Conservation (phyloP, 2,329 filamentous ascomycete species). For the Xylariaceae sp. region DNA sequence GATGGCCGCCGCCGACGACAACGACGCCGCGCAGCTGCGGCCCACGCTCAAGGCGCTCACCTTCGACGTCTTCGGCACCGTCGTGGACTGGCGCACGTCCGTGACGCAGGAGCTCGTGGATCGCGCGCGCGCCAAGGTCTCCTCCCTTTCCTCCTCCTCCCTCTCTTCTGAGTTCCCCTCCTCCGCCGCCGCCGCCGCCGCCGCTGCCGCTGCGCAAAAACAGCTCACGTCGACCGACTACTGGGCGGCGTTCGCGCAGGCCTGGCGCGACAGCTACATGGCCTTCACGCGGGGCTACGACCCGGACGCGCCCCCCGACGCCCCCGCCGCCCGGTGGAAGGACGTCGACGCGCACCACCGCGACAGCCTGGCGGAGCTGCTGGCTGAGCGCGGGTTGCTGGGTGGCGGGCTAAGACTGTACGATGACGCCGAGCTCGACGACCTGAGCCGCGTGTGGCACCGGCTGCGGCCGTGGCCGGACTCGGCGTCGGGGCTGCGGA, state of each 20-base stretch:
- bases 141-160: too few relatives aligned
- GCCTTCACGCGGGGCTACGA: constrained; percentile 49
- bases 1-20: constrained; percentile 11
- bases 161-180: too few relatives aligned
- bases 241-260: constrained; percentile 59
- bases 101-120: constrained; percentile 52
- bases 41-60: constrained; percentile 49
- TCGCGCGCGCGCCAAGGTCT: constrained; percentile 39
- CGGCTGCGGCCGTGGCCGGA: constrained; percentile 63
- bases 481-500: constrained; percentile 44
- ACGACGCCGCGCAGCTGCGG: constrained; percentile 2
- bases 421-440: constrained; percentile 52
- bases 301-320: too few relatives aligned
- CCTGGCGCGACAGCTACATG: constrained; percentile 62
- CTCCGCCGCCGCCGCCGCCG: constrained; percentile 34
- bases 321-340: too few relatives aligned
- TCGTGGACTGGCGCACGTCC: constrained; percentile 68
- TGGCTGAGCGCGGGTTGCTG: constrained; percentile 46
- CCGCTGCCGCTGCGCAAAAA: constrained; percentile 38
- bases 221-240: constrained; percentile 44
- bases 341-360: constrained; percentile 67
- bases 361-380: constrained; percentile 51
- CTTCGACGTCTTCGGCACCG: constrained; percentile 75
- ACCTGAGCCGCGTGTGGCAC: constrained; percentile 66
- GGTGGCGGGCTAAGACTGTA: too few relatives aligned